Conservation (phyloP, 1,284 basidiomycete genomes). For the Spongispora temasekensis region DNA sequence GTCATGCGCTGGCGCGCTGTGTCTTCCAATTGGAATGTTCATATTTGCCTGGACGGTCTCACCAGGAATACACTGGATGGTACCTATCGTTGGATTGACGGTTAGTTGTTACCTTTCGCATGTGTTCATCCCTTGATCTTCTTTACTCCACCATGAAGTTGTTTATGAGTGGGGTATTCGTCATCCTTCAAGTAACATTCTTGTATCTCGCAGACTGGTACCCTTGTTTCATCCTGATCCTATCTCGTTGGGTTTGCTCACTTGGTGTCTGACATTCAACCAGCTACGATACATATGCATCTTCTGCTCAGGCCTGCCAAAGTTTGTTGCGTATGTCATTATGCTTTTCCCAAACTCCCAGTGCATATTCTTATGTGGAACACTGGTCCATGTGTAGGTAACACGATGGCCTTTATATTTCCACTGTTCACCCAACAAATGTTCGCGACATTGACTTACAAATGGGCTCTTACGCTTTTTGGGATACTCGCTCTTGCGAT, state of each 20-base stretch:
- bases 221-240: slow-evolving; percentile 14
- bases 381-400: slow-evolving; percentile 43
- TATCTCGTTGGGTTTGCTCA: neutral
- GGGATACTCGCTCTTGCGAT: slow-evolving; percentile 57
- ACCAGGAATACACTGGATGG: slow-evolving; percentile 42
- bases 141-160: slow-evolving; percentile 41
- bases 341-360: neutral
- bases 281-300: slow-evolving; percentile 73
- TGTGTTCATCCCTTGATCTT: neutral
- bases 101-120: slow-evolving; percentile 24
- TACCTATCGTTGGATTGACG: slow-evolving; percentile 42
- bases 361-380: neutral
- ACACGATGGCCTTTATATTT: slow-evolving; percentile 57
- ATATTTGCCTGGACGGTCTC: slow-evolving; percentile 46
- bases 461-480: slow-evolving; percentile 72
- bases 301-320: slow-evolving; percentile 76
- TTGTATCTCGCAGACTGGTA: slow-evolving; percentile 75
- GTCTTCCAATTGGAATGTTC: slow-evolving; percentile 55
- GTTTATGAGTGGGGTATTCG: slow-evolving; percentile 56
- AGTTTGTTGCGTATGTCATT: slow-evolving; percentile 58
- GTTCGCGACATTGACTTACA: slow-evolving; percentile 60
- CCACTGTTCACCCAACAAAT: slow-evolving; percentile 66
- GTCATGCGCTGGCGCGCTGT: slow-evolving; percentile 53
- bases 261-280: neutral
- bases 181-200: slow-evolving; percentile 66